Evolutionary conservation across 305 asterid species (phyloP).

Genomic region (Stenogyne calaminthoides): DNA sequence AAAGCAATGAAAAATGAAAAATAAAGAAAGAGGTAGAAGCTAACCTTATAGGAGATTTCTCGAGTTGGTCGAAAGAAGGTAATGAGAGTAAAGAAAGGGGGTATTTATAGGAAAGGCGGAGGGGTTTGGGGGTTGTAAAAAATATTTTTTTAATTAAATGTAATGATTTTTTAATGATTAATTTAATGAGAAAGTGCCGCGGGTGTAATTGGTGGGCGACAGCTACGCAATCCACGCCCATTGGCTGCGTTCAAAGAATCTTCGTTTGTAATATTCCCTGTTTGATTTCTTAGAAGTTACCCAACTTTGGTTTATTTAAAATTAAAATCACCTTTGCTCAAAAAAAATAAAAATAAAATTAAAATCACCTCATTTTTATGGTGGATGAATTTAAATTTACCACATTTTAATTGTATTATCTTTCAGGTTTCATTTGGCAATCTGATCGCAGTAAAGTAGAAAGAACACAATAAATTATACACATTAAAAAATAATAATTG

Average conservation of each 20-base stretch:
- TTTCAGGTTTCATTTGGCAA: too few relatives aligned
- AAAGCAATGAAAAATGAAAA: neutral
- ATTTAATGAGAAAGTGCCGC: slow-evolving; percentile 24
- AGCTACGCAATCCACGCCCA: slow-evolving; percentile 37
- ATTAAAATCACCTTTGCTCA: too few relatives aligned
- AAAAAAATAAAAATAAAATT: too few relatives aligned
- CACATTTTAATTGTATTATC: too few relatives aligned
- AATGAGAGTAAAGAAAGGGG: accelerated
- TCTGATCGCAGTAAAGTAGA: too few relatives aligned
- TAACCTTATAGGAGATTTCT: slow-evolving; percentile 31
- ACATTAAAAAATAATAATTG: too few relatives aligned
- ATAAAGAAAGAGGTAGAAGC: slow-evolving; percentile 5
- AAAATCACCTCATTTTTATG: neutral
- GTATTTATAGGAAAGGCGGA: slow-evolving; percentile 40
- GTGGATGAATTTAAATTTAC: neutral
- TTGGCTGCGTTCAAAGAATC: slow-evolving; percentile 34
- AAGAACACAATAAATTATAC: too few relatives aligned
- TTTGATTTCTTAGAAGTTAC: slow-evolving; percentile 15
- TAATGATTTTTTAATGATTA: slow-evolving; percentile 5
- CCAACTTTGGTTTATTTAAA: neutral
- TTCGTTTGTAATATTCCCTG: slow-evolving; percentile 31
- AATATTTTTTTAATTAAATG: slow-evolving; percentile 9
- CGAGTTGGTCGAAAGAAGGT: slow-evolving; percentile 39
- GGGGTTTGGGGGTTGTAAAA: slow-evolving; percentile 10
- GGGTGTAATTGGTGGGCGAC: slow-evolving; percentile 32